Evolutionary conservation across 2,329 filamentous ascomycete species (phyloP).

Genomic region (Dactylella cylindrospora): DNA sequence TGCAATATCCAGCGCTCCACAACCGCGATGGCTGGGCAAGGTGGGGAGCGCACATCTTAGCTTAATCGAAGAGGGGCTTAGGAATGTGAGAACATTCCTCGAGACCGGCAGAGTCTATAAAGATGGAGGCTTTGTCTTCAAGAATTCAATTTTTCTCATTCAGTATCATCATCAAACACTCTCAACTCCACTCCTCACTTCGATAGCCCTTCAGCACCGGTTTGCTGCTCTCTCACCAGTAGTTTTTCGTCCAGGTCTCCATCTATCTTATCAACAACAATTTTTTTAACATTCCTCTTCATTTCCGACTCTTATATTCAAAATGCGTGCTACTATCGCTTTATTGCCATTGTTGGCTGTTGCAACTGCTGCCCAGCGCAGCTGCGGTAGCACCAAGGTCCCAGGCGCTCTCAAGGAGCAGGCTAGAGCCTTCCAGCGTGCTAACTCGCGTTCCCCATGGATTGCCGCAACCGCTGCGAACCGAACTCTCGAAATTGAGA

Average conservation of each 20-base stretch:
- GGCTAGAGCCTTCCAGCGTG: conserved; percentile 28
- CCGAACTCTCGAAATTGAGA: conserved; percentile 36
- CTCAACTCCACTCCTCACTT: conserved; percentile 20
- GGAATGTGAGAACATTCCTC: conserved; percentile 32
- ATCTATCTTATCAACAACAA: conserved; percentile 35
- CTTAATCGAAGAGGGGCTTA: conserved; percentile 6
- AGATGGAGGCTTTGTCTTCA: conserved; percentile 21
- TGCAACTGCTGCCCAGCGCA: conserved; percentile 28
- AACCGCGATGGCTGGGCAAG: conserved; percentile 14
- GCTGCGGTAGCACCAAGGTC: conserved; percentile 31
- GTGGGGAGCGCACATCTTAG: conserved; percentile 21
- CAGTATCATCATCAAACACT: conserved; percentile 28
- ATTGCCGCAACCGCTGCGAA: conserved; percentile 13
- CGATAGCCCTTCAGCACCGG: conserved; percentile 6
- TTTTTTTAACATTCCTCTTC: conserved; percentile 15
- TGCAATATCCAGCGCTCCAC: conserved; percentile 21
- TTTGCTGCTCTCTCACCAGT: conserved; percentile 8
- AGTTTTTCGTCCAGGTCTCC: conserved; percentile 4
- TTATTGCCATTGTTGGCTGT: conserved; percentile 42
- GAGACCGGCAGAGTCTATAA: conserved; percentile 25
- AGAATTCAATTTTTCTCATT: conserved; percentile 32
- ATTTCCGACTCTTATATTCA: conserved; percentile 8
- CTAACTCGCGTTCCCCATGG: conserved; percentile 25
- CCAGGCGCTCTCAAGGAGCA: conserved; percentile 36
- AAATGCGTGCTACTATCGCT: conserved; percentile 38